A percentile compares a stretch with the other conserved stretches of the same genome.
Conservation (phyloP, 306 rosid genomes). For the Echinosophora koreensis region DNA sequence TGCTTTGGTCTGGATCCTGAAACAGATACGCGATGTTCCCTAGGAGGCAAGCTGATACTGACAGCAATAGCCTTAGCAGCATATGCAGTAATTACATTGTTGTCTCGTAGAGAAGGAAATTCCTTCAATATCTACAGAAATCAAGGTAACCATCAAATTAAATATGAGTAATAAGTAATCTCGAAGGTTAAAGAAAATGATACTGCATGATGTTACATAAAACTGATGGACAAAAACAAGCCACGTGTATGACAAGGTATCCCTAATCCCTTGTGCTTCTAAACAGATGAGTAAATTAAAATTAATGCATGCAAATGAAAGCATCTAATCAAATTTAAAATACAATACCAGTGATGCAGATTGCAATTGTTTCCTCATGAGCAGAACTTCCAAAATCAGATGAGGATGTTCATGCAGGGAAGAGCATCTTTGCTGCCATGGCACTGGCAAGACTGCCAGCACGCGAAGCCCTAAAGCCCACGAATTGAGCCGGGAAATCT, state of each 20-base stretch:
- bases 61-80: constrained; percentile 88
- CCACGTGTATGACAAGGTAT: constrained; percentile 19
- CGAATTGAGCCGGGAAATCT: constrained; percentile 92
- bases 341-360: constrained; percentile 85
- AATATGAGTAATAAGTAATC: constrained; percentile 35
- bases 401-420: constrained; percentile 96
- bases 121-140: constrained; percentile 84
- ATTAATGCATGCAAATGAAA: constrained; percentile 30
- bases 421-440: constrained; percentile 99
- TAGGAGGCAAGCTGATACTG: constrained; percentile 81
- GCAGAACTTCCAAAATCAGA: constrained; percentile 88
- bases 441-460: constrained; percentile 88
- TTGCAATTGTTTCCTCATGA: constrained; percentile 96
- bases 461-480: constrained; percentile 99
- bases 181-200: constrained; percentile 32
- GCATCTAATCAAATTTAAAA: constrained; percentile 43
- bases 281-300: constrained; percentile 8
- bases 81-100: constrained; percentile 71
- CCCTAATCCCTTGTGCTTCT: constrained; percentile 26
- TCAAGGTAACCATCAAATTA: constrained; percentile 32
- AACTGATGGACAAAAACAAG: constrained; percentile 30
- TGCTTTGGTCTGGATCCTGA: constrained; percentile 82
- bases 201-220: constrained; percentile 5
- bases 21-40: constrained; percentile 92
- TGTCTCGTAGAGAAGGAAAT: constrained; percentile 89